Percentiles rank a stretch among this genome's conserved stretches.
These are phyloP conservation scores for Hanseniaspora gamundiae DNA, from an alignment of 1,139 yeast species.

Conservation along the genomic window DNA sequence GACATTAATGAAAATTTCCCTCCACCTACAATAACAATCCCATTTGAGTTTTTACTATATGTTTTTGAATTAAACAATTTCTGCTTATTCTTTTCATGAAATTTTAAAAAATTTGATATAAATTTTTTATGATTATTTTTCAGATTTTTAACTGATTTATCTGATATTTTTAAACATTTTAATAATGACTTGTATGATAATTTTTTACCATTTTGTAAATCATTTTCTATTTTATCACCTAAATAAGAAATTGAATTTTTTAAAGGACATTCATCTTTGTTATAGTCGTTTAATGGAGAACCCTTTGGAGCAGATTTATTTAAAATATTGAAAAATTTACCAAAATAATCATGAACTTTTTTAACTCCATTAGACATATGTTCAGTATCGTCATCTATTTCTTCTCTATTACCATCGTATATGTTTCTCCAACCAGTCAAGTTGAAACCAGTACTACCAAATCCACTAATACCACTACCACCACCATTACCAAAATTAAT, in stretches of 20 bases:
- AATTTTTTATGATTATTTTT: neutral
- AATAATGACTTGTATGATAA: neutral
- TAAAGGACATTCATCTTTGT: neutral
- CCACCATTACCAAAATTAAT: neutral
- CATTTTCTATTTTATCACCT: neutral
- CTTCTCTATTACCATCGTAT: neutral
- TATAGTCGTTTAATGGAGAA: neutral
- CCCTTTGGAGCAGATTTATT: neutral
- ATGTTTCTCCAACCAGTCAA: neutral
- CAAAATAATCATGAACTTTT: neutral
- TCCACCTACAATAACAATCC: constrained; percentile 76
- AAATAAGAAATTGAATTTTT: neutral
- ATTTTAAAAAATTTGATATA: neutral
- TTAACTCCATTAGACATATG: too few relatives aligned
- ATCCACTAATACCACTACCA: too few relatives aligned
- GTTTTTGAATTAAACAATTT: neutral
- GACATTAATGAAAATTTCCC: constrained; percentile 68
- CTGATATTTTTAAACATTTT: neutral
- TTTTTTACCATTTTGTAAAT: neutral
- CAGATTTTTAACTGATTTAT: neutral
- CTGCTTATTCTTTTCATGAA: neutral
- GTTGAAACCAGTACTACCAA: too few relatives aligned
- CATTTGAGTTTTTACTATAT: constrained; percentile 36
- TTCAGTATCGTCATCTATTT: neutral
- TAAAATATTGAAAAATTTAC: neutral